Base-by-base conservation (phyloP, 352 stramenopile species). In the Phytopythium helicoides region DNA sequence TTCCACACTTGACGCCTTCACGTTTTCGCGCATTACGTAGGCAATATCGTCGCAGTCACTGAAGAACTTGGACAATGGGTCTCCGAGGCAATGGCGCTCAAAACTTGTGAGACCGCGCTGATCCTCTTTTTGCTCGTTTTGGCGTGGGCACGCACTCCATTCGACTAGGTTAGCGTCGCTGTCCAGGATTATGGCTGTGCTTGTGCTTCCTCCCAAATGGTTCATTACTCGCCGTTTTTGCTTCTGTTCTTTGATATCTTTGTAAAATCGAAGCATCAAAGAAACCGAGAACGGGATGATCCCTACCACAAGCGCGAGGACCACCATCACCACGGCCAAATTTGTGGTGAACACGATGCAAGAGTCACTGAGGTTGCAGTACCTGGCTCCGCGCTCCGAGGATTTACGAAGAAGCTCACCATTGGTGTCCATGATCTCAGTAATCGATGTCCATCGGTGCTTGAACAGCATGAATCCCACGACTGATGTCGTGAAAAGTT, bases 291-390 rank as follows among this genome's bases (percentile, higher is more conserved):
- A 14, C 10, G 41, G 21, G 19, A 48, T 36, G 25, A 48, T n/a
- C 18, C 41, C 41, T 11, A 48, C 21, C 6, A 26, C 21, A 3
- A 26, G 19, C 3, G 33, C 41, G 2, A 48, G 10, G 7, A 35
- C 41, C 5, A 26, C 23, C 9, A 60, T 49, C 26, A 67, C 59
- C n/a, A 56, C 53, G 28, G 58, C 62, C 23, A 71, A 60, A 31
- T 71, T 71, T 12, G 67, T 40, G 7, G 42, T 64, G 46, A 71
- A 71, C 31, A 71, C 58, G 25, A 71, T 40, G 48, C 63, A 71
- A 9, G 62, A 67, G 38, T 65, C 62, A 12, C 58, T 71, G 18
- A 71, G 58, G 18, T 71, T 63, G 49, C 62, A 71, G 18, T 61
- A 39, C 28, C 44, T 35, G n/a, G 58, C 58, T 40, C 63, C 63